Evolutionary conservation across 345 rosid species (phyloP), one percentile per base, ranked within the genome.

Genomic region (Bruguiera gymnorhiza): DNA sequence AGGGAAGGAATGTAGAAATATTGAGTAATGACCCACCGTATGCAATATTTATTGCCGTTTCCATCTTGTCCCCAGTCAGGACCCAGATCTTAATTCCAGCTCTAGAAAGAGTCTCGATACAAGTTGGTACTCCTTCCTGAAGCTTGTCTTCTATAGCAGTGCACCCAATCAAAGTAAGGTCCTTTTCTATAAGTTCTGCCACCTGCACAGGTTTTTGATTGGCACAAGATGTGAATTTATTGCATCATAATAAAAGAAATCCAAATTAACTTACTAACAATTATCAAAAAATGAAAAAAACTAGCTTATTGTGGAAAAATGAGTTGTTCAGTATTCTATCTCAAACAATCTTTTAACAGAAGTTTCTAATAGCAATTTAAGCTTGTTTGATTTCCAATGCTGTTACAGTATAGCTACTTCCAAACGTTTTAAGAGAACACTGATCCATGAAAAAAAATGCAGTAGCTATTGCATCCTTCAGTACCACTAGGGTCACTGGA

Each of bases 41-140:
- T 20, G 97, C 99, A 72, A 96, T 96, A 86, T 96, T 96, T 62
- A 92, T 92, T 62, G 99, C 99, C 6, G 99, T 96, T 90, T 92
- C 99, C 92, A 96, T 78, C 83, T 96, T 92, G 82, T 96, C 99
- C 71, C 99, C 99, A 52, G 99, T 96, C 71, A 96, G 79, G 75
- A 96, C 86, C 99, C 99, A 96, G 73, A 96, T 90, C 85, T 96
- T 96, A 73, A 96, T 96, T 79, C 99, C 99, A 80, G 99, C 99
- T 84, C 83, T 90, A 51, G 96, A 81, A 83, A 96, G 96, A 77
- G 97, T 92, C 80, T 96, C 93, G 73, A 96, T 96, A 79, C 99
- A 96, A 78, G 69, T 73, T 52, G 99, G 99, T 50, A 96, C 99
- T 70, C 98, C 99, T 83, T 96, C 99, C 78, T 96, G 99, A 82